phyloP scores from a whole-genome alignment of 2,329 filamentous ascomycete genomes.

The Chrysoporthe austroafricana region DNA sequence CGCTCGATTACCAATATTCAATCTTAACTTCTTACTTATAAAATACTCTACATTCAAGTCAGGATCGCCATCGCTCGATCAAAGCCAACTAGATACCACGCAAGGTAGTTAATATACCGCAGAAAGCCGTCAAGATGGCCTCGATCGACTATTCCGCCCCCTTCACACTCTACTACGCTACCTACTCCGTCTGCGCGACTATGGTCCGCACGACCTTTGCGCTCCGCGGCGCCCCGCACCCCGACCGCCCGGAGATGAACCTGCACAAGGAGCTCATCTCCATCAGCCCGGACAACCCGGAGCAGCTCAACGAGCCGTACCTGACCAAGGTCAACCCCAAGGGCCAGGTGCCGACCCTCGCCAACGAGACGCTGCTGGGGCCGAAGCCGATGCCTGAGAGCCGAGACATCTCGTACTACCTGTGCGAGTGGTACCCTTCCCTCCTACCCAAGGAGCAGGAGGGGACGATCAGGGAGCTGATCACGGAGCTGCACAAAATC shows the following conservation, averaged over 20 bases:
- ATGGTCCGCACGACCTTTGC: conserved; percentile 3
- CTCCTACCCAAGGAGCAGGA: conserved; percentile 10
- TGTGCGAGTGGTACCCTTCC: conserved; percentile 11
- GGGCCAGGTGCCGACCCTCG: conserved; percentile 2
- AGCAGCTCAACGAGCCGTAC: conserved; percentile 3
- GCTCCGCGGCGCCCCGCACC: conserved; percentile 1
- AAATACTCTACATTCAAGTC: neutral
- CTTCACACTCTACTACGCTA: conserved; percentile 8
- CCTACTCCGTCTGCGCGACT: conserved; percentile 8
- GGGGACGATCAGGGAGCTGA: neutral
- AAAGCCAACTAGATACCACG: neutral
- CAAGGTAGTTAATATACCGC: neutral
- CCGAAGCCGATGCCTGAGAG: conserved; percentile 3
- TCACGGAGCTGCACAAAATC: neutral
- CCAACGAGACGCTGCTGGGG: neutral
- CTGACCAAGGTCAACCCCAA: conserved; percentile 13
- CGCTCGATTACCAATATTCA: too few species aligned
- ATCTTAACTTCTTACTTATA: too few species aligned
- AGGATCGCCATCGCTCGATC: neutral
- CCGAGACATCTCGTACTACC: neutral
- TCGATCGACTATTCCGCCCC: neutral
- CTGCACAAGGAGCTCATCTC: neutral
- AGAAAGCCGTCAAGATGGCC: neutral
- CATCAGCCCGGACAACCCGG: neutral
- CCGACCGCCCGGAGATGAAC: conserved; percentile 1